phyloP scores from a whole-genome alignment of 208 protist genomes.

The Porcisia hertigi region DNA sequence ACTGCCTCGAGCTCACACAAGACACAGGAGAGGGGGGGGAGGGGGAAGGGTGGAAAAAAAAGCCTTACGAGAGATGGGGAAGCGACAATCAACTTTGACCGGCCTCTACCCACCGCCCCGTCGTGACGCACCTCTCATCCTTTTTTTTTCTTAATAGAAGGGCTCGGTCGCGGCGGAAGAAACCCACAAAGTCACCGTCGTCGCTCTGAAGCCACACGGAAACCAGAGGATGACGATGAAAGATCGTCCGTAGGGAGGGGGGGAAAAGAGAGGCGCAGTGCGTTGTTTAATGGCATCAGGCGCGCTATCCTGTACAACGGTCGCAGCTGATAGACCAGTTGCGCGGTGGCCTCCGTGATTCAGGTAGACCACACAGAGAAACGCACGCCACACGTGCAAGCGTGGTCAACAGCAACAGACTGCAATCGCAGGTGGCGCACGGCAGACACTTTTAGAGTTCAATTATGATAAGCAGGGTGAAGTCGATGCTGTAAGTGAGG shows the following conservation, averaged over 20 bases:
- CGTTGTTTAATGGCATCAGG: background rate
- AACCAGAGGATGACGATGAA: background rate
- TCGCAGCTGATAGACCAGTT: background rate
- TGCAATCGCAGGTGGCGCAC: background rate
- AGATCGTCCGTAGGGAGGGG: background rate
- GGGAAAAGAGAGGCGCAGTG: background rate
- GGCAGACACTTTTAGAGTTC: background rate
- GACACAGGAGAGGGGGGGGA: background rate
- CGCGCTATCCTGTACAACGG: background rate
- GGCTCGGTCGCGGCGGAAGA: background rate
- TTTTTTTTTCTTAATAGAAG: background rate
- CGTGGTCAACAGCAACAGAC: background rate
- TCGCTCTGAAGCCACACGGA: background rate
- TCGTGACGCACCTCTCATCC: background rate
- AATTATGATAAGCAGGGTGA: background rate
- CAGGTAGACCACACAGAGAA: background rate
- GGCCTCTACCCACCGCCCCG: background rate
- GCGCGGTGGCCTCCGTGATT: background rate
- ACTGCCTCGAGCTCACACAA: background rate
- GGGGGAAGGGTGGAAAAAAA: conserved; percentile 2
- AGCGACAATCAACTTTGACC: background rate
- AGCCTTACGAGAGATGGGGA: background rate
- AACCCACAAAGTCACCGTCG: background rate
- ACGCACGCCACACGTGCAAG: background rate
- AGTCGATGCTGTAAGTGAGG: background rate